These are phyloP conservation scores for Gyrodon lividus DNA, from an alignment of 768 basidiomycete genomes.

Conservation along the genomic window DNA sequence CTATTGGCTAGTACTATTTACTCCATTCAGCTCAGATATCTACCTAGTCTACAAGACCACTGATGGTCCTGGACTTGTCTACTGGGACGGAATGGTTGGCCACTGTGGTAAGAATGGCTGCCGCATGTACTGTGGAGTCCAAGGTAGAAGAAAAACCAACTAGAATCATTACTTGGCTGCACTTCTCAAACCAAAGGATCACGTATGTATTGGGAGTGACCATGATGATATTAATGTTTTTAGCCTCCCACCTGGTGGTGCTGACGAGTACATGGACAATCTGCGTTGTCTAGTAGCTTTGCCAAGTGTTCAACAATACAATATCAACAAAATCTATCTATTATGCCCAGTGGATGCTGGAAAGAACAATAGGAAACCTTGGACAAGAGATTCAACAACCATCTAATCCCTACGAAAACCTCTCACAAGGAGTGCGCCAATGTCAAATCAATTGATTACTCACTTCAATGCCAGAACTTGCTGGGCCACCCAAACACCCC, in stretches of 20 bases:
- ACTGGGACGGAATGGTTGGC: no score
- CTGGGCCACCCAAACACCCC: neutral
- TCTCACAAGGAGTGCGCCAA: constrained; percentile 21
- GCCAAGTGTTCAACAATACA: constrained; percentile 20
- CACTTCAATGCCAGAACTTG: neutral
- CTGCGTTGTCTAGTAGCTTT: neutral
- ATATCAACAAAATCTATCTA: constrained; percentile 25
- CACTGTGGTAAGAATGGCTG: constrained; percentile 32
- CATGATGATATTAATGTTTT: constrained; percentile 31
- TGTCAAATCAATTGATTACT: constrained; percentile 18
- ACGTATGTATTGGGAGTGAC: constrained; percentile 20
- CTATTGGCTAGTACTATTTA: no score
- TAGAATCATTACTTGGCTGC: constrained; percentile 33
- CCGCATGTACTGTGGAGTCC: constrained; percentile 25
- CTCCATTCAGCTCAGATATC: neutral
- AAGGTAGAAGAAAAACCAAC: constrained; percentile 27
- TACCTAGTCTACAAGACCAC: constrained; percentile 10
- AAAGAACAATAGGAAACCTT: no score
- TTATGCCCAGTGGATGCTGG: neutral
- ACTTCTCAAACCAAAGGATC: constrained; percentile 19
- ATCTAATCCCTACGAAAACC: constrained; percentile 26
- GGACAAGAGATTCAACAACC: constrained; percentile 15
- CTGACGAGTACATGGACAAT: neutral
- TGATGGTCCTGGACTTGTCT: no score
- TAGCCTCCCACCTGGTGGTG: constrained; percentile 1